A percentile compares a stretch with the other conserved stretches of the same genome.
Conservation (phyloP, 2,329 filamentous ascomycete species). For the Aspergillus bombycis region DNA sequence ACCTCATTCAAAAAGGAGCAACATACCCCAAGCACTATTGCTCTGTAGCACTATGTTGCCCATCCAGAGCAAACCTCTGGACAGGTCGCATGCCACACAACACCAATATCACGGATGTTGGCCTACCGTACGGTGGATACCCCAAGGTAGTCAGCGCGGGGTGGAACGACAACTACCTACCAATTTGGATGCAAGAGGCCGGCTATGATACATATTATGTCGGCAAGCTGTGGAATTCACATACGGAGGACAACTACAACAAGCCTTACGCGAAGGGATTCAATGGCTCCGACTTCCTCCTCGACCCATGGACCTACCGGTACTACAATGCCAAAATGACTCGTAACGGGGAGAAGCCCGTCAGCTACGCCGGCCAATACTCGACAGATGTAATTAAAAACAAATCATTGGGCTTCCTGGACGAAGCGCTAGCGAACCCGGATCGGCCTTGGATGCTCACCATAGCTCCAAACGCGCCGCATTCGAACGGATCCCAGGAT, state of each 20-base stretch:
- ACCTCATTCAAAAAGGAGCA: slow-evolving; percentile 60
- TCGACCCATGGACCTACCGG: slow-evolving; percentile 69
- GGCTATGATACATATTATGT: slow-evolving; percentile 74
- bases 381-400: slow-evolving; percentile 61
- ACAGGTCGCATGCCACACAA: slow-evolving; percentile 69
- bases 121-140: slow-evolving; percentile 51
- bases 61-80: slow-evolving; percentile 64
- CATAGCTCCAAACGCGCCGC: slow-evolving; percentile 67
- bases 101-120: slow-evolving; percentile 64
- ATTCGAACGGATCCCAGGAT: slow-evolving; percentile 50
- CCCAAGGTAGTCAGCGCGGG: slow-evolving; percentile 68
- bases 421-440: slow-evolving; percentile 55
- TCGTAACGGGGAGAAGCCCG: slow-evolving; percentile 58
- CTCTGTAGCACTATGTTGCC: slow-evolving; percentile 68
- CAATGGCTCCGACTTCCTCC: slow-evolving; percentile 61
- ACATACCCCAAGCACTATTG: slow-evolving; percentile 62
- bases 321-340: slow-evolving; percentile 67
- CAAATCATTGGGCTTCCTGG: slow-evolving; percentile 61
- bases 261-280: slow-evolving; percentile 61
- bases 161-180: slow-evolving; percentile 68
- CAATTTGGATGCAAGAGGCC: slow-evolving; percentile 69
- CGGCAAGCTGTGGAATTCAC: slow-evolving; percentile 70
- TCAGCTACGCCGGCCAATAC: slow-evolving; percentile 58
- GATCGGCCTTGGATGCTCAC: slow-evolving; percentile 67
- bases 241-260: slow-evolving; percentile 64